A percentile compares a stretch with the other conserved stretches of the same genome.
Conservation (phyloP, 345 rosid species). For the Isatis tinctoria region DNA sequence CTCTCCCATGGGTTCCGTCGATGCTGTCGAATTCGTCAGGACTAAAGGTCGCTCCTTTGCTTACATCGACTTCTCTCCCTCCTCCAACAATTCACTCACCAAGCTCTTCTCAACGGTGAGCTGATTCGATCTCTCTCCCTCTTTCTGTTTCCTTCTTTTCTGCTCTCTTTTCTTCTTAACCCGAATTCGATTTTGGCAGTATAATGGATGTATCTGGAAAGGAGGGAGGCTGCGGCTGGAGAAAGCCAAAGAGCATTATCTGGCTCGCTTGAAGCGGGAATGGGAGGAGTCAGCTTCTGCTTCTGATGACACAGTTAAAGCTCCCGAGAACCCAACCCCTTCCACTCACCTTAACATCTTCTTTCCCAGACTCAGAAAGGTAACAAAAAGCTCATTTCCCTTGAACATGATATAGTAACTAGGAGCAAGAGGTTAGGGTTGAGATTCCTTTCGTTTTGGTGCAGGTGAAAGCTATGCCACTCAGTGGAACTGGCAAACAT, state of each 20-base stretch:
- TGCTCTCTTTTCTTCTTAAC: neutral
- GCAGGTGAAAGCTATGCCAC: slow-evolving; percentile 68
- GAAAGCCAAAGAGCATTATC: slow-evolving; percentile 84
- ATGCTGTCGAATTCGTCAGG: slow-evolving; percentile 55
- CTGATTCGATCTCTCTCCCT: slow-evolving; percentile 1
- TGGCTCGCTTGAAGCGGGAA: slow-evolving; percentile 59
- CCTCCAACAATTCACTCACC: slow-evolving; percentile 53
- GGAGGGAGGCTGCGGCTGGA: slow-evolving; percentile 82
- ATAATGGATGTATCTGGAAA: slow-evolving; percentile 89
- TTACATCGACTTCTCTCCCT: slow-evolving; percentile 64
- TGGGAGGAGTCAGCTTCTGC: slow-evolving; percentile 46
- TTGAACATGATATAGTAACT: neutral
- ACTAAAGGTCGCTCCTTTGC: slow-evolving; percentile 95
- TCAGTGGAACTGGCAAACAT: slow-evolving; percentile 84
- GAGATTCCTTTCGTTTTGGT: neutral
- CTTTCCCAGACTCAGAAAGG: slow-evolving; percentile 76
- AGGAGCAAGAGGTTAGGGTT: neutral
- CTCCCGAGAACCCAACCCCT: slow-evolving; percentile 17
- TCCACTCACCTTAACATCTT: slow-evolving; percentile 50
- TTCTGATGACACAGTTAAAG: slow-evolving; percentile 3
- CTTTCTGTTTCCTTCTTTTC: neutral
- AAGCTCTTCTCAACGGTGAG: slow-evolving; percentile 77
- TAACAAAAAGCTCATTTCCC: neutral
- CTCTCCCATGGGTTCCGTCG: slow-evolving; percentile 47
- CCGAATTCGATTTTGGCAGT: slow-evolving; percentile 39